Conservation (phyloP, 306 rosid species). For the Cicer chorassanicum region DNA sequence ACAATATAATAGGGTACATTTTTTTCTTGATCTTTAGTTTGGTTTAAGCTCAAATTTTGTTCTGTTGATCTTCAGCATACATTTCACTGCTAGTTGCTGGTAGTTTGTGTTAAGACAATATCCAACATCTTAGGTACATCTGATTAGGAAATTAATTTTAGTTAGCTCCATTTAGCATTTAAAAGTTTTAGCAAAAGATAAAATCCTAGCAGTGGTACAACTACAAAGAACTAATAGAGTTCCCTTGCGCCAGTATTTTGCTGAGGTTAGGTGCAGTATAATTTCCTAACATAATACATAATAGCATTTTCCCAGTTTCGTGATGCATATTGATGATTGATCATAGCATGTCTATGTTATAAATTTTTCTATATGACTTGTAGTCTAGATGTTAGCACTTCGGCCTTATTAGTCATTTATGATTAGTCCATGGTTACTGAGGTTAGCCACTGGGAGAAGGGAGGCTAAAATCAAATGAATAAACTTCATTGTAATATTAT, state of each 20-base stretch:
- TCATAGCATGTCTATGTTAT: slow-evolving; percentile 3
- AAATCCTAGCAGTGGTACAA: background rate
- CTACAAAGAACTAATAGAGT: slow-evolving; percentile 1
- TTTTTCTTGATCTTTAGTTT: background rate
- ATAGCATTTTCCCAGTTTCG: background rate
- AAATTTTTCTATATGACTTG: background rate
- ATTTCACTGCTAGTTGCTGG: slow-evolving; percentile 8
- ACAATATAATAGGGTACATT: slow-evolving; percentile 76
- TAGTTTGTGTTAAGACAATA: background rate
- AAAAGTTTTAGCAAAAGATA: background rate
- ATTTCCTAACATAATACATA: background rate
- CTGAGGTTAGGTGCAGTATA: background rate
- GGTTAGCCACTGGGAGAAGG: background rate
- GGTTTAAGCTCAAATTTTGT: slow-evolving; percentile 13
- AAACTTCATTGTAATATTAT: slow-evolving; percentile 14
- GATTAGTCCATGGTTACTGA: slow-evolving; percentile 3
- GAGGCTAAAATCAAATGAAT: background rate
- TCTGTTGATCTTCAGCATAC: background rate
- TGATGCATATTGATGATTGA: slow-evolving; percentile 16
- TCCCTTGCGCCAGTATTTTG: background rate
- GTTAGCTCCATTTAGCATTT: background rate
- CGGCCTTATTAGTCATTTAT: background rate
- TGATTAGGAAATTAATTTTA: background rate
- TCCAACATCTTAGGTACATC: slow-evolving; percentile 1
- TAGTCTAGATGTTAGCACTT: background rate